These are phyloP conservation scores for Rhizoctonia solani DNA, from an alignment of 1,284 basidiomycete species.

Conservation along the genomic window DNA sequence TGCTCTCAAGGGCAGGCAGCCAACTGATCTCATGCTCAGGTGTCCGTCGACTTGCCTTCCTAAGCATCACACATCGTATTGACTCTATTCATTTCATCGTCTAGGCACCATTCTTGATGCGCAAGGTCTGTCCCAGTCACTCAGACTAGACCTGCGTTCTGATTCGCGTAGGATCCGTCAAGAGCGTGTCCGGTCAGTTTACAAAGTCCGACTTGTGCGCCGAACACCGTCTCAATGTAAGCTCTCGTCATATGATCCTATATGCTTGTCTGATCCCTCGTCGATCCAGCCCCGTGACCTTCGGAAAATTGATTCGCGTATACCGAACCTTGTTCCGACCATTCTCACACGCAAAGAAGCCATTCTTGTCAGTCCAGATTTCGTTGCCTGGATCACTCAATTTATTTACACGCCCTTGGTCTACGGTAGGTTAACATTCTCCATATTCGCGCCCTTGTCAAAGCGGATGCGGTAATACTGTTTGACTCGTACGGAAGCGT, in stretches of 20 bases:
- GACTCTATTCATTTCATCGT: conserved; percentile 31
- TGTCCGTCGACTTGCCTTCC: conserved; percentile 61
- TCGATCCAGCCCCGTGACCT: conserved; percentile 83
- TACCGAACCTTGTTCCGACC: conserved; percentile 93
- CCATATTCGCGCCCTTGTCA: conserved; percentile 92
- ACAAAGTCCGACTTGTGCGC: conserved; percentile 86
- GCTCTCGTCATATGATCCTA: conserved; percentile 43
- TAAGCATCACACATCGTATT: conserved; percentile 1
- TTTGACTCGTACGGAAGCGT: conserved; percentile 89
- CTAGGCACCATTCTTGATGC: conserved; percentile 85
- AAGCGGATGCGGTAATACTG: conserved; percentile 87
- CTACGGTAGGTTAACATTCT: conserved; percentile 95
- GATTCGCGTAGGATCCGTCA: conserved; percentile 69
- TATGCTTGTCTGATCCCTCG: background rate
- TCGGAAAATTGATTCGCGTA: conserved; percentile 92
- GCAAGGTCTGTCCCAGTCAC: conserved; percentile 57
- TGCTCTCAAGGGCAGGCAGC: conserved; percentile 77
- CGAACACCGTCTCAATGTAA: conserved; percentile 86
- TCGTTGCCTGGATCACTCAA: too few relatives aligned
- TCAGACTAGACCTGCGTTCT: background rate
- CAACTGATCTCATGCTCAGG: conserved; percentile 78
- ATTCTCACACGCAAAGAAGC: conserved; percentile 88
- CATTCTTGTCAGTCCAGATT: conserved; percentile 70
- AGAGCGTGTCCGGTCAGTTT: conserved; percentile 88
- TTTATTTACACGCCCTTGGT: too few relatives aligned